A percentile compares a stretch with the other conserved stretches of the same genome.
Conservation (phyloP, 495 filamentous ascomycete species). For the Xylaria nigripes region DNA sequence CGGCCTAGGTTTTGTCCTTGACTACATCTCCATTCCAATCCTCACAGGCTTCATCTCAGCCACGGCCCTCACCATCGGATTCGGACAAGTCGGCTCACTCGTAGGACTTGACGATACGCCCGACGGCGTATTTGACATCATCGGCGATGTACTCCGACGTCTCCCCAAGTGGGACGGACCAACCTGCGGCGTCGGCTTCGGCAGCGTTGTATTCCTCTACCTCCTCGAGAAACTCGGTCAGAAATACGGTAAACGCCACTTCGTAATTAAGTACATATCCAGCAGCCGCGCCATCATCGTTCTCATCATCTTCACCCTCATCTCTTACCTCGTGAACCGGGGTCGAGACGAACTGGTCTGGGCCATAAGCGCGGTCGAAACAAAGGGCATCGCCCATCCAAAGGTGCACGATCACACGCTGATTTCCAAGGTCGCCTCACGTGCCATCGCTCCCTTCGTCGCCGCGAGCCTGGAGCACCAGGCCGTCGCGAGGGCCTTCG, state of each 20-base stretch:
- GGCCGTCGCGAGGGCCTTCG: constrained; percentile 42
- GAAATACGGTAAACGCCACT: constrained; percentile 39
- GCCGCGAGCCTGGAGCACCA: constrained; percentile 41
- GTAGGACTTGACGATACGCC: constrained; percentile 36
- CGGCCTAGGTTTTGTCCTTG: constrained; percentile 45
- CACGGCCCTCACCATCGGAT: constrained; percentile 41
- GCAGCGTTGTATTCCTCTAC: constrained; percentile 35
- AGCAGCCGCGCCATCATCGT: constrained; percentile 40
- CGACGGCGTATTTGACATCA: constrained; percentile 32
- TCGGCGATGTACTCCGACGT: constrained; percentile 35
- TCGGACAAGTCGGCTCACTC: constrained; percentile 39
- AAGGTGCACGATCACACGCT: constrained; percentile 27
- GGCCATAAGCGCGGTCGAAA: constrained; percentile 35
- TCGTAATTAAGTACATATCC: constrained; percentile 34
- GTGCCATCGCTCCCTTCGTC: constrained; percentile 38
- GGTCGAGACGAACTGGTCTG: constrained; percentile 32
- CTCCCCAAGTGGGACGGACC: constrained; percentile 35
- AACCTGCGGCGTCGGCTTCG: constrained; percentile 40
- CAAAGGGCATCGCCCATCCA: constrained; percentile 35
- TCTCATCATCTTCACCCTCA: constrained; percentile 39
- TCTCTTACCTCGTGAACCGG: constrained; percentile 42
- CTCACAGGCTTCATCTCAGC: constrained; percentile 45
- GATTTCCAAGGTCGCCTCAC: constrained; percentile 30
- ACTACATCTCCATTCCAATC: constrained; percentile 44
- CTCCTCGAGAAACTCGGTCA: constrained; percentile 38